These are phyloP conservation scores for Dillenia turbinata DNA, from an alignment of 164 flowering plant genomes.

Conservation along the genomic window DNA sequence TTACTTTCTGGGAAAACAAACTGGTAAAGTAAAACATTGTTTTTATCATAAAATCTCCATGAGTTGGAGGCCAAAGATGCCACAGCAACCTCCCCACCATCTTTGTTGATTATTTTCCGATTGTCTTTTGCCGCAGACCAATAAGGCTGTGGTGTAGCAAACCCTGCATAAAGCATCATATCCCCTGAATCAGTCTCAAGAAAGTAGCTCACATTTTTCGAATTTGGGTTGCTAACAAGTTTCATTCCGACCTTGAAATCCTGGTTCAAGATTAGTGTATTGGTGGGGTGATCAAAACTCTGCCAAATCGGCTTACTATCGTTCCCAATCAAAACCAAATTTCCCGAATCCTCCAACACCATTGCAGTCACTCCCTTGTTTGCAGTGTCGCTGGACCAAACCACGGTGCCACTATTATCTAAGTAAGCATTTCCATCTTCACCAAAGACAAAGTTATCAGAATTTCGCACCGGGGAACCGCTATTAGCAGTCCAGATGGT, in stretches of 20 bases:
- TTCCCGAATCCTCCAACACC: constrained; percentile 45
- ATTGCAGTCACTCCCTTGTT: constrained; percentile 35
- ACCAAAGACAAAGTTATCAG: constrained; percentile 40
- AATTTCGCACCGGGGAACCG: constrained; percentile 37
- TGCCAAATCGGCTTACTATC: constrained; percentile 38
- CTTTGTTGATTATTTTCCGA: constrained; percentile 34
- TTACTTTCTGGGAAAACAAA: constrained; percentile 25
- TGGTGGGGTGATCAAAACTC: constrained; percentile 53
- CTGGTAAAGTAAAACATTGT: constrained; percentile 39
- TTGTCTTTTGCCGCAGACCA: constrained; percentile 53
- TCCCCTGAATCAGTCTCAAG: constrained; percentile 56
- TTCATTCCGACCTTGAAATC: constrained; percentile 42
- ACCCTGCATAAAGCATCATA: constrained; percentile 39
- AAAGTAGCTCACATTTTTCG: constrained; percentile 32
- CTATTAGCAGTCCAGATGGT: constrained; percentile 59
- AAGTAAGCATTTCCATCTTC: constrained; percentile 35
- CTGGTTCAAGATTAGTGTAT: constrained; percentile 44
- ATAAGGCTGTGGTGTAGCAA: constrained; percentile 45
- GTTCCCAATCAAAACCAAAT: constrained; percentile 38
- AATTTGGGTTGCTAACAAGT: constrained; percentile 36
- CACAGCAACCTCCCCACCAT: constrained; percentile 26
- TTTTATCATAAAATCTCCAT: constrained; percentile 51
- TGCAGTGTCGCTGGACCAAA: constrained; percentile 43
- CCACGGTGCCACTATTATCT: constrained; percentile 17
- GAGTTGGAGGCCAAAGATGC: constrained; percentile 40